Conservation (phyloP, 768 basidiomycete genomes). For the Pisolithus orientalis region DNA sequence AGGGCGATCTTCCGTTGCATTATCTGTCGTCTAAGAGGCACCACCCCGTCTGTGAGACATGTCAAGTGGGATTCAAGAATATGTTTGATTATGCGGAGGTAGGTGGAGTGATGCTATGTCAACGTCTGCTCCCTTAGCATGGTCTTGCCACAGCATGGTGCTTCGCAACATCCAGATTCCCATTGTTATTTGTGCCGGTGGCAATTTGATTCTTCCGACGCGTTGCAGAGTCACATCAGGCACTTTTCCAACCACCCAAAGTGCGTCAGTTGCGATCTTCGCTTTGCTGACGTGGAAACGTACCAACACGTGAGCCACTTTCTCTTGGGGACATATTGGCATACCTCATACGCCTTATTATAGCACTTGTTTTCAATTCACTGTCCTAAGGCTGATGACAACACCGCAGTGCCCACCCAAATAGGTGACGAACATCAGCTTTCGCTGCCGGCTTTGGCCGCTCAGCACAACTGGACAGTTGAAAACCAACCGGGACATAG, state of each 20-base stretch:
- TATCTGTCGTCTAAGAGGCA: slow-evolving; percentile 22
- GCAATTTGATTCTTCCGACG: slow-evolving; percentile 33
- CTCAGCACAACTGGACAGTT: neutral
- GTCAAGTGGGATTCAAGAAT: slow-evolving; percentile 23
- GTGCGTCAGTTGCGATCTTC: slow-evolving; percentile 36
- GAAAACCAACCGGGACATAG: slow-evolving; percentile 21
- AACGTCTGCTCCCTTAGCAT: slow-evolving; percentile 7
- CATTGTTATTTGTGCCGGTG: slow-evolving; percentile 32
- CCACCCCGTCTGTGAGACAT: slow-evolving; percentile 23
- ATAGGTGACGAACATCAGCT: neutral
- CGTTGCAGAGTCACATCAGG: slow-evolving; percentile 35
- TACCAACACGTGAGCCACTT: slow-evolving; percentile 29
- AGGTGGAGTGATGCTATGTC: slow-evolving; percentile 4
- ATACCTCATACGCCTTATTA: neutral
- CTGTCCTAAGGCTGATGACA: slow-evolving; percentile 11
- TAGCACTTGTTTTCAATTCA: slow-evolving; percentile 26
- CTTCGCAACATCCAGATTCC: slow-evolving; percentile 24
- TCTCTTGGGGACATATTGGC: neutral
- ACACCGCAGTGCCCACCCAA: neutral
- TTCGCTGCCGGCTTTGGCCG: slow-evolving; percentile 3
- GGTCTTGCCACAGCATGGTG: slow-evolving; percentile 21
- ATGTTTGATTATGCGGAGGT: slow-evolving; percentile 21
- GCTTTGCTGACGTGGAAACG: slow-evolving; percentile 34
- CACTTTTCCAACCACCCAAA: slow-evolving; percentile 40
- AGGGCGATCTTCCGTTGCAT: slow-evolving; percentile 17